Base-by-base conservation (phyloP, 768 basidiomycete species). In the Hygrophoropsis aurantiaca region DNA sequence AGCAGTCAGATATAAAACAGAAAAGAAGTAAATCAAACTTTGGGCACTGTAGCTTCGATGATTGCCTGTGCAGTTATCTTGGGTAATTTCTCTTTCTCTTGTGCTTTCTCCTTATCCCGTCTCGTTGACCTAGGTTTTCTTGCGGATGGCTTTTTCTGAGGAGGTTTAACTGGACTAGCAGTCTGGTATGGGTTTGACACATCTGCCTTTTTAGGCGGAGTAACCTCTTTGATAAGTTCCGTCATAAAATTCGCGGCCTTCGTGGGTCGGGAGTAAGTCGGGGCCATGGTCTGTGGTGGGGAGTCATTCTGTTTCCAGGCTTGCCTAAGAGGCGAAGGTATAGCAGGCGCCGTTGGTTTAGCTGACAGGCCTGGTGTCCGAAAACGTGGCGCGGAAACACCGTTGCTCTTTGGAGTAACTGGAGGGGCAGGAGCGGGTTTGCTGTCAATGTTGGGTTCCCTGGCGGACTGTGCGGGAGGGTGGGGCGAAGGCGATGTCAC, bases 171-270 rank as follows among this genome's bases (percentile, higher is more conserved):
- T 32, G 86, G 86, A 55, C 79, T 86, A 13, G 82, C 81, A 16
- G 78, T 75, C 61, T 90, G 84, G 57, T 91, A 90, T 0, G 89
- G 89, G 60, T 91, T 91, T 42, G 78, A 79, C 35, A 89, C 74
- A 55, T 86, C 87, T 18, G 79, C 74, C 48, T 72, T 81, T 63
- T 77, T 81, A 11, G 78, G 73, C 0, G 85, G 84, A 0, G 84
- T 83, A 7, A 77, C 80, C 53, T 85, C 84, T 61, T 85, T 84
- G 53, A 88, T 81, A 44, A 90, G 70, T 44, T 81, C 81, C 1
- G 81, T 73, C 78, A 88, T 81, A 43, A 81, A 79, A 57, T 71
- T 78, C 10, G 86, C 87, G 5, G 85, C 80, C 55, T 82, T 79
- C 2, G 85, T 87, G 21, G 77, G 80, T 58, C 42, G 71, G 27